Conservation (phyloP, 179 eudicot species). For the Heliamphora pulchella region DNA sequence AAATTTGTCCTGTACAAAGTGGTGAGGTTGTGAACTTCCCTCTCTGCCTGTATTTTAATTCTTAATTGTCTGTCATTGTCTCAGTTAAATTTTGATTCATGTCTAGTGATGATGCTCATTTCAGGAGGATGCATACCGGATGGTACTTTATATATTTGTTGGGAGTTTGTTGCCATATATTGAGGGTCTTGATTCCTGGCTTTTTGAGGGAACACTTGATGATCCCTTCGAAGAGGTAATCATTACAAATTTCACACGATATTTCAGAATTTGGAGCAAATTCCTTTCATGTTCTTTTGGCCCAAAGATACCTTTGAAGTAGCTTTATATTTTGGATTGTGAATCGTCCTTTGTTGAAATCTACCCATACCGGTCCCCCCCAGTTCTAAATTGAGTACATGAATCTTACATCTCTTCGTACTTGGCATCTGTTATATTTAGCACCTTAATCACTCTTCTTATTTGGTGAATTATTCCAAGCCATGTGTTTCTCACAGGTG, state of each 20-base stretch:
- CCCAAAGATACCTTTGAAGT: neutral
- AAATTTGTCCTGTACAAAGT: slow-evolving; percentile 73
- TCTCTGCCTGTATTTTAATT: neutral
- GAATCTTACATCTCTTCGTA: neutral
- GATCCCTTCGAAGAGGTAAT: slow-evolving; percentile 96
- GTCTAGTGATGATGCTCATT: slow-evolving; percentile 23
- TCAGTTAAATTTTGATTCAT: slow-evolving; percentile 11
- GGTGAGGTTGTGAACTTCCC: slow-evolving; percentile 61
- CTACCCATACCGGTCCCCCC: neutral
- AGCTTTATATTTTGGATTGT: neutral
- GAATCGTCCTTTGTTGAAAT: neutral
- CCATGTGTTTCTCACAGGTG: neutral
- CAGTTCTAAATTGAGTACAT: neutral
- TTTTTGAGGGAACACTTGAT: slow-evolving; percentile 85
- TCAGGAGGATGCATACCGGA: slow-evolving; percentile 89
- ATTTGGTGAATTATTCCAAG: neutral
- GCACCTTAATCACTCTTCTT: neutral
- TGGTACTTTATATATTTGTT: slow-evolving; percentile 71
- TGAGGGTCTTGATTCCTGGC: slow-evolving; percentile 86
- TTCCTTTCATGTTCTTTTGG: neutral
- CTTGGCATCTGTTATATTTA: neutral
- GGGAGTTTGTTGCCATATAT: slow-evolving; percentile 79
- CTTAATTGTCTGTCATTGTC: neutral
- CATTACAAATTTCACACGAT: slow-evolving; percentile 7
- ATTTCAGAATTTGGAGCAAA: slow-evolving; percentile 4